These are phyloP conservation scores for Saccharomycopsis sp. DNA, from an alignment of 805 yeast genomes.

Conservation along the genomic window DNA sequence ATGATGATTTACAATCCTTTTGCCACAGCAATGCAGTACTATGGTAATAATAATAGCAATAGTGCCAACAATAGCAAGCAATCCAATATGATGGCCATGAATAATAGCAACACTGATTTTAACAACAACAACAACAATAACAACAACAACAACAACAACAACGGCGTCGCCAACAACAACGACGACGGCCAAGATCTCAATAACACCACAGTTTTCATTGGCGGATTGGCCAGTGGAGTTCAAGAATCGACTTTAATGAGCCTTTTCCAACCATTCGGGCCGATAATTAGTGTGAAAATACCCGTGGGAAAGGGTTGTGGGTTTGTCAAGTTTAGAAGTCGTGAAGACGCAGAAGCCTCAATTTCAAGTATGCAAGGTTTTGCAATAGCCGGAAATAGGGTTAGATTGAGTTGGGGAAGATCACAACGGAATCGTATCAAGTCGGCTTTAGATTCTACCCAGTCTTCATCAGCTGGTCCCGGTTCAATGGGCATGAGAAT, in stretches of 20 bases:
- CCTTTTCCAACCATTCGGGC: constrained; percentile 67
- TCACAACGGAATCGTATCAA: constrained; percentile 27
- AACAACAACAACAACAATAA: constrained; percentile 11
- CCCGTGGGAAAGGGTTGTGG: constrained; percentile 80
- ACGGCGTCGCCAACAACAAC: neutral
- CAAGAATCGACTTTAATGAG: constrained; percentile 51
- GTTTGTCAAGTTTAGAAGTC: constrained; percentile 54
- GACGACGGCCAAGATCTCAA: constrained; percentile 45
- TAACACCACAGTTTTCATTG: constrained; percentile 72
- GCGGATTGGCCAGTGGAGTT: constrained; percentile 60
- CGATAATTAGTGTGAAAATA: constrained; percentile 56
- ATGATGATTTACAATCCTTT: constrained; percentile 15
- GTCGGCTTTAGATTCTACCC: neutral
- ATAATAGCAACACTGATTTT: constrained; percentile 2
- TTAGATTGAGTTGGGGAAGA: constrained; percentile 71
- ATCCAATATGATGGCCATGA: neutral
- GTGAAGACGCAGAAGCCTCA: constrained; percentile 72
- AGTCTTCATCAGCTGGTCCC: neutral
- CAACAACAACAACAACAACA: neutral
- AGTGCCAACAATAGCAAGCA: constrained; percentile 6
- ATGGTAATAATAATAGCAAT: constrained; percentile 3
- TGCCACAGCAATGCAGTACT: constrained; percentile 3
- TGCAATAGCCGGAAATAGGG: constrained; percentile 63
- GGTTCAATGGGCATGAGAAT: neutral
- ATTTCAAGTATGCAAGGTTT: constrained; percentile 75